Conservation (phyloP, 2,329 filamentous ascomycete species). For the Nemania serpens region DNA sequence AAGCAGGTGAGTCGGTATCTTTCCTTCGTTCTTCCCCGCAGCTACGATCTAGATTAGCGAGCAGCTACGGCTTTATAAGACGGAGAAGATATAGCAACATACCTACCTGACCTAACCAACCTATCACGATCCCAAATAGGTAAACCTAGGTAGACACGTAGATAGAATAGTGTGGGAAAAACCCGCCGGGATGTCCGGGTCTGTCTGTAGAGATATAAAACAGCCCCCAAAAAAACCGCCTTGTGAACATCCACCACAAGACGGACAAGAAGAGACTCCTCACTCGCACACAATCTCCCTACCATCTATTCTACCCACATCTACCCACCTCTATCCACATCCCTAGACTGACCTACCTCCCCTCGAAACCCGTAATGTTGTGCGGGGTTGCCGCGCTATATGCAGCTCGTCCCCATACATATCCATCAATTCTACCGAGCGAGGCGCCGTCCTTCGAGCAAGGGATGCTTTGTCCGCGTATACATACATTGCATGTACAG, state of each 20-base stretch:
- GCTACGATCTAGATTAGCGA: too few relatives aligned
- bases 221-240: background rate
- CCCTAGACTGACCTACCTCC: constrained; percentile 2
- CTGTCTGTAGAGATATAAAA: too few relatives aligned
- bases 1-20: too few relatives aligned
- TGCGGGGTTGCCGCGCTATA: constrained; percentile 17
- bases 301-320: background rate
- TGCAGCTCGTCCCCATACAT: constrained; percentile 12
- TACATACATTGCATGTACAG: background rate
- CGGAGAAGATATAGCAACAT: too few relatives aligned
- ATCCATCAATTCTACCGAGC: constrained; percentile 14
- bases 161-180: too few relatives aligned
- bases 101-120: too few relatives aligned
- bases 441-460: constrained; percentile 4
- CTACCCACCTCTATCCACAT: background rate
- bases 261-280: background rate
- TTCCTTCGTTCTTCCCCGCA: too few relatives aligned
- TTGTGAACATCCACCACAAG: background rate
- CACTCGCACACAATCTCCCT: background rate
- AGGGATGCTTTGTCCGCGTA: background rate
- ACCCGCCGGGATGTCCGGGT: too few relatives aligned
- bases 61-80: too few relatives aligned
- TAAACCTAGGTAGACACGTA: too few relatives aligned
- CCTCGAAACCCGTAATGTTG: background rate
- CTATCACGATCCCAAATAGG: too few relatives aligned